Conservation (phyloP, 768 basidiomycete species). For the Serendipita indica region DNA sequence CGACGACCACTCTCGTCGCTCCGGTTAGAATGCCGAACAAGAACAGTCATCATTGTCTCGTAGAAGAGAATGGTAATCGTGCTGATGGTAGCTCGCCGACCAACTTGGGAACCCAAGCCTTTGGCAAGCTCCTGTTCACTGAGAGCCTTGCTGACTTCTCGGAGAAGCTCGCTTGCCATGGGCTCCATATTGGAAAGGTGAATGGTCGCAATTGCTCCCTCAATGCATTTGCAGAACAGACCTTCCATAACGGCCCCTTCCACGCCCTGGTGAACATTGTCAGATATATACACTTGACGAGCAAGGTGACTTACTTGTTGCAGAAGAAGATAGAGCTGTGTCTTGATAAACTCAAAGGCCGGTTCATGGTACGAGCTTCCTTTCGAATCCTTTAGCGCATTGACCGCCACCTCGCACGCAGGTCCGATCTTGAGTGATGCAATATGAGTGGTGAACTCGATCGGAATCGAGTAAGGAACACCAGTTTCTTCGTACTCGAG, state of each 20-base stretch:
- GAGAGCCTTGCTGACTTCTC: slow-evolving; percentile 51
- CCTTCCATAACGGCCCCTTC: slow-evolving; percentile 59
- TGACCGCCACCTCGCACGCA: slow-evolving; percentile 47
- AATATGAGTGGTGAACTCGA: slow-evolving; percentile 39
- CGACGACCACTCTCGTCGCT: not conserved
- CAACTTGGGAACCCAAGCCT: slow-evolving; percentile 7
- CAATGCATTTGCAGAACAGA: slow-evolving; percentile 51
- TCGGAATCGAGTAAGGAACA: slow-evolving; percentile 49
- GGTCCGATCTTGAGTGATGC: slow-evolving; percentile 32
- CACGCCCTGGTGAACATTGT: slow-evolving; percentile 36
- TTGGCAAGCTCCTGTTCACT: slow-evolving; percentile 63
- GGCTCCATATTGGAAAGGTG: slow-evolving; percentile 53
- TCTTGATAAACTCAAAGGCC: slow-evolving; percentile 28
- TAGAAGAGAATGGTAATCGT: slow-evolving; percentile 24
- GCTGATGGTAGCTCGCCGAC: slow-evolving; percentile 15
- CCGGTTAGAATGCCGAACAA: not conserved
- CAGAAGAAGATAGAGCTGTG: slow-evolving; percentile 32
- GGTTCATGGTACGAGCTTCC: slow-evolving; percentile 25
- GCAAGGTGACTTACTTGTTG: slow-evolving; percentile 41
- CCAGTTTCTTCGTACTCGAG: slow-evolving; percentile 58
- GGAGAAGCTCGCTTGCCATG: slow-evolving; percentile 54
- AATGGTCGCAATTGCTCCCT: slow-evolving; percentile 66
- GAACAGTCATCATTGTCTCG: not conserved
- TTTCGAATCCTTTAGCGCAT: slow-evolving; percentile 37
- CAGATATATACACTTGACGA: slow-evolving; percentile 1